Evolutionary conservation across 1,284 basidiomycete genomes (phyloP), one percentile per base, ranked within the genome.

Genomic region (Neotropicomus parvogracilis): DNA sequence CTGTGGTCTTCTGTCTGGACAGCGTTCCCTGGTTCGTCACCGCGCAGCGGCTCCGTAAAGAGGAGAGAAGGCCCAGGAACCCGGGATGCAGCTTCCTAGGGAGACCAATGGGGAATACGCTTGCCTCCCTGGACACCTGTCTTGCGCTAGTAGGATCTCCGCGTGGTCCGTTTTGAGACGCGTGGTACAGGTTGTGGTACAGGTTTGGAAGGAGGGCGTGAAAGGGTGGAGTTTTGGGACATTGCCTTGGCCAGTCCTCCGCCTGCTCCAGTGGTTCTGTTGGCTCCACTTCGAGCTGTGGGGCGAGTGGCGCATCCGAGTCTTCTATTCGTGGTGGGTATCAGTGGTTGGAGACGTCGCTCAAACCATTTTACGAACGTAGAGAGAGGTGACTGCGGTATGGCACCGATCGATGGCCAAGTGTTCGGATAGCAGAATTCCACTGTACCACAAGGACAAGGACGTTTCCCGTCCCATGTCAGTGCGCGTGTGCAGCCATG

Each of bases 151-250:
- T 19, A n/a, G 37, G 1, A 4, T 27, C 27, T 13, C 27, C 14
- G 10, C 10, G 17, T 2, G 11, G 26, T 34, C 47, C 4, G 3
- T 17, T n/a, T 11, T 28, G n/a, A n/a, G n/a, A n/a, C n/a, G n/a
- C n/a, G n/a, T n/a, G n/a, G n/a, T n/a, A n/a, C n/a, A n/a, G n/a
- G n/a, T n/a, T n/a, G n/a, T n/a, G 8, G 24, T 24, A 8, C 3
- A 6, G 20, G 6, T 32, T 42, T 58, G 9, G 36, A 9, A 4
- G 28, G 39, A n/a, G 40, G 31, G 13, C 28, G 54, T 3, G 53
- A 39, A 21, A 16, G 5, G 46, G 54, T 17, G 56, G 59, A 0
- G 49, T 61, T 4, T 54, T 54, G 0, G 54, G 56, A 29, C 56
- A 53, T 5, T 44, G 54, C 6, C 32, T 12, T n/a, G 28, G 11